Percentiles rank a stretch among this genome's conserved stretches.
These are phyloP conservation scores for Tolypocladium ovalisporum DNA, from an alignment of 2,329 filamentous ascomycete genomes.

Conservation along the genomic window DNA sequence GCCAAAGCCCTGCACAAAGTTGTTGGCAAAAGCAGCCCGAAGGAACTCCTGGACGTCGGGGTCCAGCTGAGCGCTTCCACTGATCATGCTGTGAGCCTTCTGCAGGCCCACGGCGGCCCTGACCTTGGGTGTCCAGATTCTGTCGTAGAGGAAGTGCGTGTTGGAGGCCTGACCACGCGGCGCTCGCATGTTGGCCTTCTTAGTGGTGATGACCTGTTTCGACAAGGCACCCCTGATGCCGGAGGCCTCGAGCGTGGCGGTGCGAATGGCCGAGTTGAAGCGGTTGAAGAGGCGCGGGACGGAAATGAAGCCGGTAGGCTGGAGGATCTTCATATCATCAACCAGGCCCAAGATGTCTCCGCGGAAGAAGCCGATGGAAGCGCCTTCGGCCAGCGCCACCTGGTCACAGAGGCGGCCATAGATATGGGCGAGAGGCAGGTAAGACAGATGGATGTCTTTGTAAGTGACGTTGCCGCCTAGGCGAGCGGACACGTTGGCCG, in stretches of 20 bases:
- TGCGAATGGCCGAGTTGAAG: constrained; percentile 73
- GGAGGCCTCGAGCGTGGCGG: constrained; percentile 64
- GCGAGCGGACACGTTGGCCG: constrained; percentile 54
- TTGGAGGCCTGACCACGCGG: constrained; percentile 65
- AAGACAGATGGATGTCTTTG: constrained; percentile 64
- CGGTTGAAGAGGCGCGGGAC: constrained; percentile 89
- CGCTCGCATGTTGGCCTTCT: constrained; percentile 67
- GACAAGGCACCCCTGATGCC: constrained; percentile 76
- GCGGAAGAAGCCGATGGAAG: constrained; percentile 82
- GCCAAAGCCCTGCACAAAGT: constrained; percentile 81
- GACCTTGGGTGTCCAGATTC: constrained; percentile 87
- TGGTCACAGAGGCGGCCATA: constrained; percentile 82
- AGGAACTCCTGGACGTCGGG: constrained; percentile 82
- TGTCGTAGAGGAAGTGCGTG: constrained; percentile 67
- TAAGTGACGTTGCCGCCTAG: constrained; percentile 37
- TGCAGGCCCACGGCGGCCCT: constrained; percentile 73
- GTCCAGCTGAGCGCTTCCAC: constrained; percentile 84
- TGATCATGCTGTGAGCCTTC: constrained; percentile 61
- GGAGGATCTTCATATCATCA: constrained; percentile 82
- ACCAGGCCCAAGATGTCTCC: constrained; percentile 78
- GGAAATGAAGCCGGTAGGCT: constrained; percentile 73
- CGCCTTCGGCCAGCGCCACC: constrained; percentile 58
- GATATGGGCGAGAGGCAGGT: constrained; percentile 89
- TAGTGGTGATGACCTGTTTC: constrained; percentile 66
- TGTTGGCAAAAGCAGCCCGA: constrained; percentile 67